Evolutionary conservation across 495 filamentous ascomycete species (phyloP).

Genomic region (Penicillium paxilli): DNA sequence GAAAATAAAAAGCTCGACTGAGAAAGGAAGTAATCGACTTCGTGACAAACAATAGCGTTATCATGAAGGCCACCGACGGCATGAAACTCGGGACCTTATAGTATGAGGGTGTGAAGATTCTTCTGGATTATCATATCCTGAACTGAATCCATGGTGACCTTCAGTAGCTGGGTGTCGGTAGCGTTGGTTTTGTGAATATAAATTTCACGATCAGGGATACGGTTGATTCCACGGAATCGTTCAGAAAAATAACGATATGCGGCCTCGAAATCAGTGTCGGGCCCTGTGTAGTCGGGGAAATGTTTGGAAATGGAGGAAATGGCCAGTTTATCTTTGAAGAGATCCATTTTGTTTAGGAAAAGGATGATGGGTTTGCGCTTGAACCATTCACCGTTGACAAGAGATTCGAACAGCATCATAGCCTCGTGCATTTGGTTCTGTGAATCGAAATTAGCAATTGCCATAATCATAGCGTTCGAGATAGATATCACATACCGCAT

Average conservation of each 20-base stretch:
- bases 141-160: constrained; percentile 95
- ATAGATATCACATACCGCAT: constrained; percentile 66
- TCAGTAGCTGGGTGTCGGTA: constrained; percentile 91
- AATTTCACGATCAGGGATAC: constrained; percentile 82
- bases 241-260: constrained; percentile 86
- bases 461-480: neutral
- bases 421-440: constrained; percentile 99
- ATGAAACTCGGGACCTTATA: constrained; percentile 56
- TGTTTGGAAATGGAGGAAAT: constrained; percentile 81
- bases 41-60: constrained; percentile 23
- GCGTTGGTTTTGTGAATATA: constrained; percentile 95
- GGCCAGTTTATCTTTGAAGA: constrained; percentile 87
- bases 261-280: constrained; percentile 53
- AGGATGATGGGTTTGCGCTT: constrained; percentile 93
- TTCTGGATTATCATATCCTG: constrained; percentile 99
- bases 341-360: constrained; percentile 98
- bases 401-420: constrained; percentile 95
- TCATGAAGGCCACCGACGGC: constrained; percentile 26
- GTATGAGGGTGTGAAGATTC: constrained; percentile 90
- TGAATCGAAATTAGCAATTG: neutral
- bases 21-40: constrained; percentile 20
- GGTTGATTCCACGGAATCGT: constrained; percentile 84
- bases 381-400: constrained; percentile 98
- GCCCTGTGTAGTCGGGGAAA: constrained; percentile 86
- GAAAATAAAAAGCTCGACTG: constrained; percentile 26